These are phyloP conservation scores for Scheffersomyces stambukii DNA, from an alignment of 1,139 yeast genomes.

Conservation along the genomic window DNA sequence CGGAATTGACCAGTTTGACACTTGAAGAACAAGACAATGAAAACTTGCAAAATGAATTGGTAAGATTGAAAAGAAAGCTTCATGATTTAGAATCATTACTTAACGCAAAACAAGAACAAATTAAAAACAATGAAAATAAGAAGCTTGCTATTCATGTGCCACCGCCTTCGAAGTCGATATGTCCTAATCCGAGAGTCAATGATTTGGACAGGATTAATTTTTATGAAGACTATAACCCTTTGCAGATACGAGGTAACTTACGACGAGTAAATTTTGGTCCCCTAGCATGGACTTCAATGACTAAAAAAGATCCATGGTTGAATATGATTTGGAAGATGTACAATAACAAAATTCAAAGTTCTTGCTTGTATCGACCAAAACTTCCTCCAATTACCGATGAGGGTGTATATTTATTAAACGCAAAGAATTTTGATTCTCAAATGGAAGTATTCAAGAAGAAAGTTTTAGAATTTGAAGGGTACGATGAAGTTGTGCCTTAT, in stretches of 20 bases:
- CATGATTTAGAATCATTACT: too few species aligned
- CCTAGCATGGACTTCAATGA: conserved; percentile 35
- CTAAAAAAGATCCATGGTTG: conserved; percentile 29
- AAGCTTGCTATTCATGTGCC: too few species aligned
- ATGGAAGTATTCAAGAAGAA: conserved; percentile 25
- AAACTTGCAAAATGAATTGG: too few species aligned
- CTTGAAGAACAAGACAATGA: too few species aligned
- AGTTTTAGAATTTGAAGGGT: conserved; percentile 31
- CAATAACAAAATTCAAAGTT: conserved; percentile 4
- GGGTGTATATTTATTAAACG: conserved; percentile 11
- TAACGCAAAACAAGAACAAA: too few species aligned
- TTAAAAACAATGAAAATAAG: too few species aligned
- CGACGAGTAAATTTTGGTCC: conserved; percentile 33
- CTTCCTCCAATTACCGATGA: conserved; percentile 13
- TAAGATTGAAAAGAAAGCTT: too few species aligned
- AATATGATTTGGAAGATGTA: conserved; percentile 22
- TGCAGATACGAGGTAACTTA: conserved; percentile 20
- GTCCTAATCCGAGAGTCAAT: conserved; percentile 21
- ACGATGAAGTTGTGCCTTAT: conserved; percentile 32
- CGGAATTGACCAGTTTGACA: too few species aligned
- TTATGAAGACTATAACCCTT: conserved; percentile 25
- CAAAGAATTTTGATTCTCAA: conserved; percentile 16
- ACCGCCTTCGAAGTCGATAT: conserved; percentile 11
- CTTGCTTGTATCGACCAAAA: conserved; percentile 6
- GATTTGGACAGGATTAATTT: conserved; percentile 24